phyloP scores from a whole-genome alignment of 768 basidiomycete genomes.

The Pluteus cervinus region DNA sequence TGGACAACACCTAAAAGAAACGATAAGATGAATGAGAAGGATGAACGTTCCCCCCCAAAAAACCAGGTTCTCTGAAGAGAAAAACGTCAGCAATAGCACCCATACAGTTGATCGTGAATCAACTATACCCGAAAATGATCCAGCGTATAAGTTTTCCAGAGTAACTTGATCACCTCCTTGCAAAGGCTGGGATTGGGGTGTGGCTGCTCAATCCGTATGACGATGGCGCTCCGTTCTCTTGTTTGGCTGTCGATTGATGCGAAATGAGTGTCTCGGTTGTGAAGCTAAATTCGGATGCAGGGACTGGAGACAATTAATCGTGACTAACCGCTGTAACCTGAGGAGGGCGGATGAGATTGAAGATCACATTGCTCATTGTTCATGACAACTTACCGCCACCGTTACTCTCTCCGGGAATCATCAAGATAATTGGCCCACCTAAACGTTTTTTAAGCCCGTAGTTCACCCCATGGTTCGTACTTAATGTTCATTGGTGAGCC shows the following conservation, averaged over 20 bases:
- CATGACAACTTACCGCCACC: slow-evolving; percentile 34
- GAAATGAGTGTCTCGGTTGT: neutral
- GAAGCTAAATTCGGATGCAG: slow-evolving; percentile 1
- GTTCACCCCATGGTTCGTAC: slow-evolving; percentile 30
- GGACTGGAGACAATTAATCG: slow-evolving; percentile 49
- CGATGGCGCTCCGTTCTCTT: slow-evolving; percentile 57
- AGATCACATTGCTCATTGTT: neutral
- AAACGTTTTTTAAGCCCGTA: slow-evolving; percentile 8
- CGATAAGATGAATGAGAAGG: no score
- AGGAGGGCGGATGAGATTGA: slow-evolving; percentile 6
- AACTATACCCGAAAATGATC: slow-evolving; percentile 60
- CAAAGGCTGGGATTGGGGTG: slow-evolving; percentile 59
- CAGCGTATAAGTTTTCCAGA: slow-evolving; percentile 50
- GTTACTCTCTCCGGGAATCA: slow-evolving; percentile 62
- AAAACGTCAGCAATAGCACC: slow-evolving; percentile 1
- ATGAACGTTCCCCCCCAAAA: slow-evolving; percentile 62
- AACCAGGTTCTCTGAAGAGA: slow-evolving; percentile 42
- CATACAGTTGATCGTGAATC: neutral
- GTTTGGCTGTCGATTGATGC: slow-evolving; percentile 41
- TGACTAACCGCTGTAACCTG: slow-evolving; percentile 52
- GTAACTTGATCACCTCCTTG: slow-evolving; percentile 53
- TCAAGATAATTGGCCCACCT: slow-evolving; percentile 57
- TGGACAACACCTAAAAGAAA: slow-evolving; percentile 62
- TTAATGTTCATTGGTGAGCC: slow-evolving; percentile 66
- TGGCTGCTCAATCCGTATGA: slow-evolving; percentile 66